Percentiles rank a stretch among this genome's conserved stretches.
These are phyloP conservation scores for Kodamaea nitidulidarum DNA, from an alignment of 805 yeast species.

Conservation along the genomic window DNA sequence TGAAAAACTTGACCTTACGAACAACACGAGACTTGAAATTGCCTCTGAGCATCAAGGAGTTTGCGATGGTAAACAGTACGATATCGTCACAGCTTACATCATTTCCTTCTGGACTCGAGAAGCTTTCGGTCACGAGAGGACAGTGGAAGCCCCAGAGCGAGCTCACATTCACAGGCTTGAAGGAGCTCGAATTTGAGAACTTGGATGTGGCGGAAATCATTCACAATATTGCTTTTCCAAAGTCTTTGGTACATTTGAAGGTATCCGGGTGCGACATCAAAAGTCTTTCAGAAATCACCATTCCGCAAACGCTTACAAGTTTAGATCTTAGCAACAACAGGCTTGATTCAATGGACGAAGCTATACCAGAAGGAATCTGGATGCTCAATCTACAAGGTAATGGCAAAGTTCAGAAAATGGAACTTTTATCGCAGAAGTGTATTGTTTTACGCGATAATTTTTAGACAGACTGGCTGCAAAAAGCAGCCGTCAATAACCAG, in stretches of 20 bases:
- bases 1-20: conserved; percentile 7
- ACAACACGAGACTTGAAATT: conserved; percentile 8
- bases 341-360: no score
- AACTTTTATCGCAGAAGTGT: no score
- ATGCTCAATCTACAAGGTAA: no score
- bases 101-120: conserved; percentile 8
- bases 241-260: conserved; percentile 3
- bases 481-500: no score
- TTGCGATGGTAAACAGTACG: conserved; percentile 10
- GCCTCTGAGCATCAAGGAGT: conserved; percentile 5
- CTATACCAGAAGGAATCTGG: no score
- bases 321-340: conserved; percentile 7
- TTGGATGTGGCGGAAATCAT: conserved; percentile 8
- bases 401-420: no score
- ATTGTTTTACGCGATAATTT: no score
- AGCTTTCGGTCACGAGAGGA: conserved; percentile 9
- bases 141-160: conserved; percentile 10
- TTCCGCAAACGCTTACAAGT: conserved; percentile 4
- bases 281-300: conserved; percentile 4
- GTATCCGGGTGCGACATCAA: conserved; percentile 7
- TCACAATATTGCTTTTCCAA: conserved; percentile 6
- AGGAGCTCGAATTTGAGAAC: conserved; percentile 9
- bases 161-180: conserved; percentile 8
- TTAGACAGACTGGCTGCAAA: no score
- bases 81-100: conserved; percentile 11